phyloP scores from a whole-genome alignment of 495 filamentous ascomycete genomes.

The Niebla homalea region DNA sequence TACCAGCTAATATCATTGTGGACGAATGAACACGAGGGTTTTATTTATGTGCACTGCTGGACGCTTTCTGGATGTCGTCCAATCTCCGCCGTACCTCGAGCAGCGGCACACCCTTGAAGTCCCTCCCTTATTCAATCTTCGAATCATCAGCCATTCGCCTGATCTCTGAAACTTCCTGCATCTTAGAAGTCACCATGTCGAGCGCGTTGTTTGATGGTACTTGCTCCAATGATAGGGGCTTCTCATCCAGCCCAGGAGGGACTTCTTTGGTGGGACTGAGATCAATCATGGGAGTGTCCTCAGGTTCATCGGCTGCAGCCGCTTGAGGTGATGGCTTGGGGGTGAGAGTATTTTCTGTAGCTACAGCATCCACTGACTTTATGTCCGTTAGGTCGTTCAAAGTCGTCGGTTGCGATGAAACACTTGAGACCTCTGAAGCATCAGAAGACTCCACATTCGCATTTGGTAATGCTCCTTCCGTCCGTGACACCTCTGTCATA shows the following conservation, averaged over 20 bases:
- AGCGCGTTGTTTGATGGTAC: too few species aligned
- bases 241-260: not conserved
- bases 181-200: too few species aligned
- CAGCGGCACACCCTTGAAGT: too few species aligned
- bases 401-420: not conserved
- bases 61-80: too few species aligned
- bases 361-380: not conserved
- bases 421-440: not conserved
- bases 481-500: slow-evolving; percentile 2
- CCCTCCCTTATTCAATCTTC: too few species aligned
- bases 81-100: too few species aligned
- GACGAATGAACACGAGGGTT: too few species aligned
- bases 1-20: too few species aligned
- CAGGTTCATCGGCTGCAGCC: not conserved
- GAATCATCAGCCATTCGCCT: too few species aligned
- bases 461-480: not conserved
- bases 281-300: slow-evolving; percentile 6
- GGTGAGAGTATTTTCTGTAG: not conserved
- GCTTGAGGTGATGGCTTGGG: not conserved
- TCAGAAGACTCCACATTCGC: not conserved
- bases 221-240: too few species aligned
- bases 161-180: too few species aligned
- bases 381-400: not conserved
- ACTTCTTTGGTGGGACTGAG: not conserved
- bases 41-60: too few species aligned